Evolutionary conservation across 2,329 filamentous ascomycete species (phyloP), one percentile per base, ranked within the genome.

Genomic region (Aureobasidium musti): DNA sequence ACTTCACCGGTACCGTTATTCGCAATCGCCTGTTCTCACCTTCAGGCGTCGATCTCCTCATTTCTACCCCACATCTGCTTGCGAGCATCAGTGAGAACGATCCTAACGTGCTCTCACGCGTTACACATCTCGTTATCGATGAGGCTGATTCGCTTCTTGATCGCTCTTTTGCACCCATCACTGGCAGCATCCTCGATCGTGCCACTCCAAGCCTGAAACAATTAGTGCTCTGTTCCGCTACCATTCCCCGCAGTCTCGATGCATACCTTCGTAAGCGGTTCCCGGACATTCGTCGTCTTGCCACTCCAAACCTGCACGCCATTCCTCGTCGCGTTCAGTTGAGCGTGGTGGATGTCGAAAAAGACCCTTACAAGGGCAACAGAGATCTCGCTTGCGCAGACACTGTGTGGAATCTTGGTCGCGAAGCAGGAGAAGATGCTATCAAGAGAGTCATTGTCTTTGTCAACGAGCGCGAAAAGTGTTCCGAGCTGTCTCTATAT

Each of bases 141-240:
- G 96, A 99, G 81, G 96, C 96, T 1, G 95, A 99, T 79, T 97
- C 93, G 4, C 86, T 99, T 11, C 86, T 99, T 71, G 96, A 99
- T 79, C 90, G 92, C 67, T 96, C 92, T 67, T 99, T 99, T 80
- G 86, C 90, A 4, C 89, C 91, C 1, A 88, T 89, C 28, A 98
- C 95, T 0, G 90, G 87, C 13, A 85, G 86, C 65, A 91, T 99
- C 71, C 85, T 99, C 70, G 91, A 96, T 73, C 89, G 90, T 67
- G 86, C 89, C 1, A 84, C 87, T 7, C 92, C 94, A 0, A 95
- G 92, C 0, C 80, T 98, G 54, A 87, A 91, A 74, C 91, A 97
- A 75, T 83, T 99, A 28, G 84, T 99, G 54, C 86, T 98, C 70
- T 99, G 95, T 82, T 98, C 94, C 3, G 95, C 95, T 61, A 99